Base-by-base conservation (phyloP, 225 moss, liverwort and hornwort species). In the Ulota crispa region DNA sequence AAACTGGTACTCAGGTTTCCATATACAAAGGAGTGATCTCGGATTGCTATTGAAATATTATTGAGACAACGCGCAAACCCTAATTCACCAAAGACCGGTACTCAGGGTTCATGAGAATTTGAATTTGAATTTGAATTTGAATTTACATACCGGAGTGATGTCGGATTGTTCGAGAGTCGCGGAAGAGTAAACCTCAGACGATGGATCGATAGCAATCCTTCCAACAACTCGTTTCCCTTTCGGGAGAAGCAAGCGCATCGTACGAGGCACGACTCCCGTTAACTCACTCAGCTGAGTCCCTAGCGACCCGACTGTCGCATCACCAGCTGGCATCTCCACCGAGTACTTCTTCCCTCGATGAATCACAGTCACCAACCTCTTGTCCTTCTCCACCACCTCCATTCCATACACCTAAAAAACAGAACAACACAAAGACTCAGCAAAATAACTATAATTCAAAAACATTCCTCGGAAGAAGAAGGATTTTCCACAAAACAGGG, bases 221-320 rank as follows among this genome's bases (percentile, higher is more conserved):
- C 34, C 16, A 3, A 64, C 3, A 3, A 8, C 24, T 21, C 78
- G 79, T 12, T 79, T 87, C 57, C 87, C 90, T 57, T 88, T 92
- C 0, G 94, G 98, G 21, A 94, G 78, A 63, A 99, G 68, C 64
- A 99, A 87, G 24, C 92, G 91, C 88, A 99, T 81, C 53, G 92
- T 99, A 64, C 87, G 88, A 72, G 92, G 85, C 32, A 84, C 92
- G 7, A 94, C 94, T 47, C 98, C 92, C 6, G 98, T 99, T 15
- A 88, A 84, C 70, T 86, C 68, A 80, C 93, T 89, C 52, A 99
- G 83, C 72, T 93, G 84, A 67, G 88, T 83, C 55, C 98, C 95
- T 32, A 99, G 89, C 37, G 89, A 90, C 0, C 86, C 89, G 67
- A 94, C 82, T 10, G 88, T 96, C 66, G 90, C 90, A 45, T 86